Evolutionary conservation across 2,329 filamentous ascomycete genomes (phyloP), one percentile per base, ranked within the genome.

Genomic region (Colletotrichum sojae): DNA sequence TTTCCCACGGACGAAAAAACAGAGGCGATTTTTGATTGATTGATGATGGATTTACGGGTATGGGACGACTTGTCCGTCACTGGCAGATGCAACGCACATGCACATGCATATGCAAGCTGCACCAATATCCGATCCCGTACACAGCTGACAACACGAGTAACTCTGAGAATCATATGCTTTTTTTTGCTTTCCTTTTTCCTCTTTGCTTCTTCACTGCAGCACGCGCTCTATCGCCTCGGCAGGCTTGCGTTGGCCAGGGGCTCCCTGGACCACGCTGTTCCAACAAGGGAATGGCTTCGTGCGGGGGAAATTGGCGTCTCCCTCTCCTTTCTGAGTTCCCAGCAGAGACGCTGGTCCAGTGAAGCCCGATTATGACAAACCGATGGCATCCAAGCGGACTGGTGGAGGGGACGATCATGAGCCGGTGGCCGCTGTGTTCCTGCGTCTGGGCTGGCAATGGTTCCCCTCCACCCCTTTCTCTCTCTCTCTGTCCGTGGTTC

Each of bases 301-400:
- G 64, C 64, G 64, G 64, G 64, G 64, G 64, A 63, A 45, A 63
- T 63, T 67, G 63, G 63, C 48, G 49, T 22, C 48, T 13, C 40
- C 27, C 27, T 31, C 27, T 36, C 31, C 31, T 36, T 36, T 36
- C 31, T 36, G 8, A 36, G 31, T 9, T 9, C 31, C 10, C 8
- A 10, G 31, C 8, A 36, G 5, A 36, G 31, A 36, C 8, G 5
- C 31, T 36, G 31, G 45, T n/a, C 64, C 58, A 67, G 63, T 67
- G 51, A 67, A 45, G 51, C 51, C 59, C 57, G n/a, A n/a, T 25
- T 10, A 67, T 67, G 51, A 56, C 64, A 55, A 55, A 52, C 58
- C 31, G 40, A 62, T 63, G 36, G 53, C 36, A 67, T 58, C 57
- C 27, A 18, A 4, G 25, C 51, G 22, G 45, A 63, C 25, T 51